A percentile compares a stretch with the other conserved stretches of the same genome.
Evolutionary conservation across 345 rosid genomes (phyloP).

Genomic region (Brassica nigra): DNA sequence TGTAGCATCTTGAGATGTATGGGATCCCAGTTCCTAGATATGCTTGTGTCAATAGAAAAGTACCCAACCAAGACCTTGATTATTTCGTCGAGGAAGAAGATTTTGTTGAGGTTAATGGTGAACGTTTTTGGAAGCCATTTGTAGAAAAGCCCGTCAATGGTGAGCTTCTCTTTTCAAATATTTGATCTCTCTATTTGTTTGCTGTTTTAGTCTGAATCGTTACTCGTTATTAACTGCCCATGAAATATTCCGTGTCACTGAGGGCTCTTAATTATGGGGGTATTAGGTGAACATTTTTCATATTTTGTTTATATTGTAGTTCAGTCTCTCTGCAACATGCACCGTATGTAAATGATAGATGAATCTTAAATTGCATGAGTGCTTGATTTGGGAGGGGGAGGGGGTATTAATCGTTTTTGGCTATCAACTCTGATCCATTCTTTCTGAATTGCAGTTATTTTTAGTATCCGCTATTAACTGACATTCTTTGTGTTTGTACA

Average conservation of each 20-base stretch:
- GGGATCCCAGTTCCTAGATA: constrained; percentile 99
- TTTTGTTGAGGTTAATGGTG: constrained; percentile 92
- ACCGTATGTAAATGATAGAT: background rate
- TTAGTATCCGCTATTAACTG: constrained; percentile 17
- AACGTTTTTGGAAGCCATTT: constrained; percentile 98
- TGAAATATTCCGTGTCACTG: too few species aligned
- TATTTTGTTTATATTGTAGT: background rate
- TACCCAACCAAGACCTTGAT: constrained; percentile 79
- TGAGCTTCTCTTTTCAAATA: constrained; percentile 40
- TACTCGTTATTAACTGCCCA: background rate
- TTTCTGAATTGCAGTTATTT: constrained; percentile 4
- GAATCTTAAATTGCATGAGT: background rate
- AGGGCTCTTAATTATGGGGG: background rate
- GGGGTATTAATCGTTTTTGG: background rate
- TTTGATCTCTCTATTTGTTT: constrained; percentile 5
- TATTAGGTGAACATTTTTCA: background rate
- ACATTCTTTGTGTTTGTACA: constrained; percentile 40
- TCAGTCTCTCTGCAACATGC: background rate
- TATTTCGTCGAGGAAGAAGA: constrained; percentile 93
- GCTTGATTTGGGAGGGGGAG: background rate
- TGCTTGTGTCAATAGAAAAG: constrained; percentile 87
- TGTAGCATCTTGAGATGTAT: constrained; percentile 77
- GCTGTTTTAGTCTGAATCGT: background rate
- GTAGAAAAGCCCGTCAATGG: constrained; percentile 98
- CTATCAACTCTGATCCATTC: constrained; percentile 5